Evolutionary conservation across 192 early-diverging fungal species (phyloP).

Genomic region (Ambispora gerdemannii): DNA sequence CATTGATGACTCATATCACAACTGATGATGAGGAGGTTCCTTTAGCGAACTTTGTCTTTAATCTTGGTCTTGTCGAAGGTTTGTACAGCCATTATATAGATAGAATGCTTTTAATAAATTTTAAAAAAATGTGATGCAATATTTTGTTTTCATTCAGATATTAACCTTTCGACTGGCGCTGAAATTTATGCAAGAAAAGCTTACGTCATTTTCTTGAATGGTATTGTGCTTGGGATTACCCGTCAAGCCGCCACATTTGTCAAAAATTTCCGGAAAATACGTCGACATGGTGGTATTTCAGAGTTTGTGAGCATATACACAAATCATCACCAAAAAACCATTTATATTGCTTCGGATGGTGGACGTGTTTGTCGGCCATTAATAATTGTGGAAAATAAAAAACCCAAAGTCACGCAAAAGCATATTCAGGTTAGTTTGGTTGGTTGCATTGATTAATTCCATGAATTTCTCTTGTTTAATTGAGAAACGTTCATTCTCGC

Average conservation of each 20-base stretch:
- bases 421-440: constrained; percentile 58
- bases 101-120: background rate
- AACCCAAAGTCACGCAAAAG: constrained; percentile 58
- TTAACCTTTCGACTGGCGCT: constrained; percentile 79
- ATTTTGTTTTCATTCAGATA: constrained; percentile 48
- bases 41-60: constrained; percentile 72
- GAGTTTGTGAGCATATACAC: constrained; percentile 89
- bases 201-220: constrained; percentile 92
- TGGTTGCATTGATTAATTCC: background rate
- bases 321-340: constrained; percentile 74
- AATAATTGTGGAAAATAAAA: constrained; percentile 88
- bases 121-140: background rate
- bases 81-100: too few species aligned
- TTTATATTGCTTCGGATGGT: constrained; percentile 90
- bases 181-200: constrained; percentile 79
- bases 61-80: constrained; percentile 86
- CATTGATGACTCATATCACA: constrained; percentile 98
- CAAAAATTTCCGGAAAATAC: constrained; percentile 75
- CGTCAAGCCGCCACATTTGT: constrained; percentile 84
- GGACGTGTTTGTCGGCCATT: constrained; percentile 95
- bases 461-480: background rate
- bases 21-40: constrained; percentile 87
- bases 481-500: background rate
- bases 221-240: constrained; percentile 86
- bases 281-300: constrained; percentile 83